Evolutionary conservation across 106 monocot species (phyloP), one percentile per base, ranked within the genome.

Genomic region (Amphibolis antarctica): DNA sequence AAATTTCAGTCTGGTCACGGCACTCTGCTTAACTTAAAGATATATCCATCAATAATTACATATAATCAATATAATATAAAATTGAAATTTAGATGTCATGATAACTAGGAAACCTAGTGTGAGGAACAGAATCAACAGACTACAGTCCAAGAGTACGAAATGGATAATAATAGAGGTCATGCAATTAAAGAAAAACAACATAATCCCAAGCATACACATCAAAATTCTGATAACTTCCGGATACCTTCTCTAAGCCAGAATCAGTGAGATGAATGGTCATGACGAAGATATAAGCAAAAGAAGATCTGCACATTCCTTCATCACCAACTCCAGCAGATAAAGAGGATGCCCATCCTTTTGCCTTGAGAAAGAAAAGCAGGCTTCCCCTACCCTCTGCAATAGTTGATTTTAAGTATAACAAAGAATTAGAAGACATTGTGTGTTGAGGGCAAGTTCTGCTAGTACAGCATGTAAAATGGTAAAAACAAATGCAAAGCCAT

Each of bases 371-470:
- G 71, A 72, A 96, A 66, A 96, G 81, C 72, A 96, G 75, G 66
- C 94, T 89, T 71, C 94, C 94, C 52, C 57, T 89, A 42, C 81
- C 86, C 86, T 96, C 94, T 96, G 83, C 71, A 67, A 81, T 62
- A 22, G 21, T 22, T 13, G 29, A 44, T 14, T 49, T 19, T 49
- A 49, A 49, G 4, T 19, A 49, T 36, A 36, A 36, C 7, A n/a
- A n/a, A n/a, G 36, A 7, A 17, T n/a, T 49, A 49, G 15, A 49
- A 49, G 48, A n/a, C n/a, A n/a, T n/a, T n/a, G n/a, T n/a, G n/a
- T n/a, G n/a, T n/a, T n/a, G n/a, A 49, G 48, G 10, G 48, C 10
- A 49, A 9, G n/a, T 17, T n/a, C 3, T 49, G 48, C 3, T 17
- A 49, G 48, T 49, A n/a, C n/a, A n/a, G 48, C 48, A 49, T 49